Percentiles rank a stretch among this genome's conserved stretches.
phyloP scores from a whole-genome alignment of 2,329 filamentous ascomycete species.

The Chaetomium sp. region DNA sequence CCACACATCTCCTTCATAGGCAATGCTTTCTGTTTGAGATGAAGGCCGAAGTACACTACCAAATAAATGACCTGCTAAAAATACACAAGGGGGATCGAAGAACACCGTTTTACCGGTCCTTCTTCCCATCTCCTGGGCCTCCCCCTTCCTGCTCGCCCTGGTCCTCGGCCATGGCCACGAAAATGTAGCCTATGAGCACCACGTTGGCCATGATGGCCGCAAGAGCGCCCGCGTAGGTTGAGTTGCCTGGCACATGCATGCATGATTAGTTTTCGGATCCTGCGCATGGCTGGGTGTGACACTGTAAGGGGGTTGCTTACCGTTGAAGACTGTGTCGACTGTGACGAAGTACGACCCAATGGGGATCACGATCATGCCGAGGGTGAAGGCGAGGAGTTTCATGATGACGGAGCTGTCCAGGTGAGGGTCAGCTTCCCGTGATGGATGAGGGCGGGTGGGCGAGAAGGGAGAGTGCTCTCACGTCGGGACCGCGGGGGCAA shows the following conservation, averaged over 20 bases:
- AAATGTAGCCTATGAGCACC: conserved; percentile 84
- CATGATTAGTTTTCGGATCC: neutral
- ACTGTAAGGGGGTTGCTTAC: conserved; percentile 49
- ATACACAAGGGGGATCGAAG: neutral
- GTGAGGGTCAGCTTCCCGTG: conserved; percentile 3
- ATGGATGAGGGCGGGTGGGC: conserved; percentile 1
- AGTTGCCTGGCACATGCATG: conserved; percentile 60
- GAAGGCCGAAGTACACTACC: neutral
- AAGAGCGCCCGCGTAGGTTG: conserved; percentile 80
- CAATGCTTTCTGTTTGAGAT: neutral
- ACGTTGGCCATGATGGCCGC: conserved; percentile 91
- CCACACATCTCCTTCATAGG: neutral
- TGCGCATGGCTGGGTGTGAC: neutral
- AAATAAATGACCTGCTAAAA: neutral
- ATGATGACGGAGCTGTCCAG: conserved; percentile 72
- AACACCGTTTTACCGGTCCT: conserved; percentile 44
- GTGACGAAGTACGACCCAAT: conserved; percentile 88
- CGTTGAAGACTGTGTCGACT: conserved; percentile 73
- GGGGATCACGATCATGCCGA: conserved; percentile 86
- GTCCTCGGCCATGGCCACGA: conserved; percentile 91
- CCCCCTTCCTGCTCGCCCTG: conserved; percentile 52
- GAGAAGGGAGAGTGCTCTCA: conserved; percentile 50
- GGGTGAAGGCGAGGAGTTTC: conserved; percentile 87
- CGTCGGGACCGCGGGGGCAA: conserved; percentile 80
- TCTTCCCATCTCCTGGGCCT: conserved; percentile 47